Percentiles rank a stretch among this genome's conserved stretches.
Conservation (phyloP, 1,284 basidiomycete species). For the Ganoderma leucocontextum region DNA sequence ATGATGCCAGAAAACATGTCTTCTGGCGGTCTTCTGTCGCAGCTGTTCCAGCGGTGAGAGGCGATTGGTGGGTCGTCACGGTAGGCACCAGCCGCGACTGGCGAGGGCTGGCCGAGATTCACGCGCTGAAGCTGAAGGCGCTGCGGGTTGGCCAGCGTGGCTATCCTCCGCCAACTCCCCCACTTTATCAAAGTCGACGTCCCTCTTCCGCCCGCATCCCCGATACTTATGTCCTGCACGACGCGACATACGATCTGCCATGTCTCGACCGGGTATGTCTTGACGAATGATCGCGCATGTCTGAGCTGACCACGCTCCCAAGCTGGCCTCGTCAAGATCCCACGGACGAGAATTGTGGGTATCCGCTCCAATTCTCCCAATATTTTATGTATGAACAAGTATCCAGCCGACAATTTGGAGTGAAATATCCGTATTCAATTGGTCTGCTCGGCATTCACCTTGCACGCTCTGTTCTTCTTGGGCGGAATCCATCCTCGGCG, state of each 20-base stretch:
- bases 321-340: constrained; percentile 8
- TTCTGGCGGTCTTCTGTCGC: constrained; percentile 27
- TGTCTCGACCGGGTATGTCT: neutral
- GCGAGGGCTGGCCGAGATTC: constrained; percentile 33
- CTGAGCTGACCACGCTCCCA: neutral
- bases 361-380: neutral
- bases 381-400: constrained; percentile 13
- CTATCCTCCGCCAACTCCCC: constrained; percentile 26
- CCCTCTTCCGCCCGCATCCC: neutral
- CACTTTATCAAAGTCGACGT: neutral
- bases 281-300: neutral
- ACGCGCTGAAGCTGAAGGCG: constrained; percentile 29
- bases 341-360: constrained; percentile 15
- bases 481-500: constrained; percentile 27
- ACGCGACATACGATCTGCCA: neutral
- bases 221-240: neutral
- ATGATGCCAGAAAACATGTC: constrained; percentile 14
- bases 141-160: constrained; percentile 25
- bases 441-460: constrained; percentile 23
- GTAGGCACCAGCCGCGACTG: constrained; percentile 23
- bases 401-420: constrained; percentile 26
- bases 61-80: constrained; percentile 27
- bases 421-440: constrained; percentile 23
- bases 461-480: constrained; percentile 25
- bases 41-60: constrained; percentile 19